Conservation (phyloP, 164 flowering plant genomes). For the Sextonia rubra region DNA sequence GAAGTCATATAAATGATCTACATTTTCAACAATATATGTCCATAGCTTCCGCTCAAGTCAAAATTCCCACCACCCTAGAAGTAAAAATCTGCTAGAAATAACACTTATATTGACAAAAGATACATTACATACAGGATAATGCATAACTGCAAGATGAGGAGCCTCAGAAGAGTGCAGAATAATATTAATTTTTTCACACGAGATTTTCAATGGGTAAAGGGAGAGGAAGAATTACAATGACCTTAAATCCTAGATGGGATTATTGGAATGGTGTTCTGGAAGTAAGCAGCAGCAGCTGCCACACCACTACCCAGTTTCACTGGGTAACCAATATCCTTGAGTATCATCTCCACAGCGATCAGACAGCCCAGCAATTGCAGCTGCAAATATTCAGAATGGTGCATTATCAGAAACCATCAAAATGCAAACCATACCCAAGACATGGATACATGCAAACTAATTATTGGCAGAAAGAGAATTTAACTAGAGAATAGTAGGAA, state of each 20-base stretch:
- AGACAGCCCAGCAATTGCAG: too few species aligned
- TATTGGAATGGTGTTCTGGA: constrained; percentile 70
- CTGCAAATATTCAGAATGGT: constrained; percentile 2
- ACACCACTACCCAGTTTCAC: constrained; percentile 91
- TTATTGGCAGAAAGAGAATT: background rate
- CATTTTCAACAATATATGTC: too few species aligned
- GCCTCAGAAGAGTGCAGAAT: constrained; percentile 25
- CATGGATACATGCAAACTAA: background rate
- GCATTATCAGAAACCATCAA: background rate
- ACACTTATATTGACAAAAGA: background rate
- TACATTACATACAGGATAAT: constrained; percentile 13
- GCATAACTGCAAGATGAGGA: constrained; percentile 8
- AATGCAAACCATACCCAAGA: background rate
- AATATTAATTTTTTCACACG: constrained; percentile 20
- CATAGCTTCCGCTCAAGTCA: too few species aligned
- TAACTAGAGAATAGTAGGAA: too few species aligned
- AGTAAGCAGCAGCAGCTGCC: constrained; percentile 76
- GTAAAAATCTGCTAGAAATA: background rate
- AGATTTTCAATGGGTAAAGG: constrained; percentile 7
- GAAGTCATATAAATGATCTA: too few species aligned
- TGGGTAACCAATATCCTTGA: constrained; percentile 90
- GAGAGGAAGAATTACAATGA: constrained; percentile 7
- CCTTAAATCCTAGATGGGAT: constrained; percentile 84
- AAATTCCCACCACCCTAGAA: background rate
- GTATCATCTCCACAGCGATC: constrained; percentile 97